Evolutionary conservation across 768 basidiomycete genomes (phyloP).

Genomic region (Pleurotus tuoliensis): DNA sequence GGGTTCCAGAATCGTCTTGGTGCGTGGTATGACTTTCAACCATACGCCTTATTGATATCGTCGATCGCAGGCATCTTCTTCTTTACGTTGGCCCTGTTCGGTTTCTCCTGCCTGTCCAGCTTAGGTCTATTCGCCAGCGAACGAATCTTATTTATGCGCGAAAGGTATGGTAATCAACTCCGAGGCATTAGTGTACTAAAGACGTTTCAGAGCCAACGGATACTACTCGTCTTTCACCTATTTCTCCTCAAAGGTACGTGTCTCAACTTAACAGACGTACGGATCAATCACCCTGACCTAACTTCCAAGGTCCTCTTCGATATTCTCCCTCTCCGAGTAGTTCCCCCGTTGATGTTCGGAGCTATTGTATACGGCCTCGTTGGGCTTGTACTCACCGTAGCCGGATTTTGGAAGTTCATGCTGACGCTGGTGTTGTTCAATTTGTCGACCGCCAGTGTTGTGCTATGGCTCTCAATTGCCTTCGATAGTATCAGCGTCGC

Average conservation of each 20-base stretch:
- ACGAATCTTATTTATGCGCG: slow-evolving; percentile 96
- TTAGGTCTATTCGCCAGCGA: slow-evolving; percentile 93
- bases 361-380: slow-evolving; percentile 94
- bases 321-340: slow-evolving; percentile 88
- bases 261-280: background rate
- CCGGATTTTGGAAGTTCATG: slow-evolving; percentile 97
- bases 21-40: slow-evolving; percentile 21
- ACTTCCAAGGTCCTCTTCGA: slow-evolving; percentile 80
- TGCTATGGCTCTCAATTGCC: slow-evolving; percentile 85
- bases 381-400: slow-evolving; percentile 87
- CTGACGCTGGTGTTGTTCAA: slow-evolving; percentile 96
- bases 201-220: slow-evolving; percentile 73
- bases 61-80: slow-evolving; percentile 77
- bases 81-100: slow-evolving; percentile 94
- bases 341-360: slow-evolving; percentile 93
- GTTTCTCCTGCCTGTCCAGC: slow-evolving; percentile 94
- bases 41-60: background rate
- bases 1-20: slow-evolving; percentile 96
- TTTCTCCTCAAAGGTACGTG: slow-evolving; percentile 81
- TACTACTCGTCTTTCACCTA: slow-evolving; percentile 98
- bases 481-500: slow-evolving; percentile 86
- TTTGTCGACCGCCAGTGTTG: slow-evolving; percentile 89
- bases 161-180: slow-evolving; percentile 50
- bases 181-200: no score
- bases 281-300: background rate